Base-by-base conservation (phyloP, 768 basidiomycete species). In the Lentinula boryana region DNA sequence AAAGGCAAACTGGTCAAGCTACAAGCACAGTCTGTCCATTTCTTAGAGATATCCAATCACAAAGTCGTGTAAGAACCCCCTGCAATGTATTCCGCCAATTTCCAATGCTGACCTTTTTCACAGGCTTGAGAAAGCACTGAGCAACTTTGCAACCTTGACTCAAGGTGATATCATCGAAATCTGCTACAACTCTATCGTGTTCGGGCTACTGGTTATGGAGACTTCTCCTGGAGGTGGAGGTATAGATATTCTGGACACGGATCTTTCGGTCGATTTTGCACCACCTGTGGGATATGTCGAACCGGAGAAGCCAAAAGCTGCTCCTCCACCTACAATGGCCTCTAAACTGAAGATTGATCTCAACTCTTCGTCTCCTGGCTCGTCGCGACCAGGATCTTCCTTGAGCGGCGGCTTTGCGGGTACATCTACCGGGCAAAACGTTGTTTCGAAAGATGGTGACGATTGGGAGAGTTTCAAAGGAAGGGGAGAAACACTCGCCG, bases 101-200 rank as follows among this genome's bases (percentile, higher is more conserved):
- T 33, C 27, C 32, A 32, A 66, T 23, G 43, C 56, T 27, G 33
- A 41, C 6, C 0, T 15, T 8, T 3, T 27, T 36, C 38, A 5
- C 63, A 98, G 95, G 2, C 86, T 99, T 40, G 97, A 99, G 74
- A 91, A 95, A 71, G 92, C 94, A 15, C 78, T 99, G 13, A 87
- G 95, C 50, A 93, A 96, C 72, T 99, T 95, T 73, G 86, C 94
- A 32, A 85, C 86, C 16, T 79, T 99, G 27, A 94, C 95, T 0
- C 92, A 95, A 68, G 95, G 95, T 48, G 97, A 99, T 69, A 96
- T 97, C 63, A 93, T 99, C 70, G 97, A 98, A 75, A 96, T 99
- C 68, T 86, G 80, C n/a, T 98, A 99, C 75, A 98, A 98, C 71
- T 87, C 87, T 0, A 93, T 99, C 68, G 83, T 93, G 21, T 98